phyloP scores from a whole-genome alignment of 2,329 filamentous ascomycete genomes.

The Fusarium coicis region DNA sequence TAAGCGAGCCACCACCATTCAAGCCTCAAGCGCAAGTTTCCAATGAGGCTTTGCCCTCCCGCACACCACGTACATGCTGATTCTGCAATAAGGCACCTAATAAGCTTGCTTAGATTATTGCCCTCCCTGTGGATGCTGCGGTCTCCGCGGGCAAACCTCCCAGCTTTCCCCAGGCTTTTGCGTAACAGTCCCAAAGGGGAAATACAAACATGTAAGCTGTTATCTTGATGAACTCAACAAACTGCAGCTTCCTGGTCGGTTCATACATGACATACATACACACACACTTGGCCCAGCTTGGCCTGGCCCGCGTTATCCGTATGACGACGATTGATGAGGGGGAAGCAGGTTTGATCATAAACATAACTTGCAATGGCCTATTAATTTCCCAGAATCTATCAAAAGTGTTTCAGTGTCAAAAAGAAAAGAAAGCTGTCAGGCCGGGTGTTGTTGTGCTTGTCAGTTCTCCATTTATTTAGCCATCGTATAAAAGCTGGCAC shows the following conservation, averaged over 20 bases:
- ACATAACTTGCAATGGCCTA: not conserved
- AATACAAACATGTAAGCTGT: slow-evolving; percentile 15
- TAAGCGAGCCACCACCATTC: slow-evolving; percentile 25
- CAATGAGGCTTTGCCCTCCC: slow-evolving; percentile 8
- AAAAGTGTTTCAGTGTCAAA: slow-evolving; percentile 4
- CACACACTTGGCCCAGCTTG: slow-evolving; percentile 14
- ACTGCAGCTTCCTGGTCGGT: slow-evolving; percentile 29
- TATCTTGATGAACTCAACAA: slow-evolving; percentile 32
- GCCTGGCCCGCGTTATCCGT: slow-evolving; percentile 15
- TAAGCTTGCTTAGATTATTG: not conserved
- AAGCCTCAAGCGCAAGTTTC: slow-evolving; percentile 28
- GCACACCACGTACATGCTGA: not conserved
- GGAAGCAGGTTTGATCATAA: slow-evolving; percentile 1
- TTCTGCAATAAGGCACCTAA: not conserved
- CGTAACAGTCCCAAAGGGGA: slow-evolving; percentile 30
- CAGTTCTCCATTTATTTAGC: not conserved
- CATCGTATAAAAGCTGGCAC: not conserved
- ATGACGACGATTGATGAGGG: slow-evolving; percentile 16
- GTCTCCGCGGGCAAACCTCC: slow-evolving; percentile 21
- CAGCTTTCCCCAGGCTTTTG: slow-evolving; percentile 33
- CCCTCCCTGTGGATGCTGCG: not conserved
- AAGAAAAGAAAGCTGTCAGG: not conserved
- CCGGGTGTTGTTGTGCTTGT: not conserved
- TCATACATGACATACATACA: slow-evolving; percentile 3
- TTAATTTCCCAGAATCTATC: not conserved